Evolutionary conservation across 1,284 basidiomycete genomes (phyloP).

Genomic region (Rhizopogon parksii): DNA sequence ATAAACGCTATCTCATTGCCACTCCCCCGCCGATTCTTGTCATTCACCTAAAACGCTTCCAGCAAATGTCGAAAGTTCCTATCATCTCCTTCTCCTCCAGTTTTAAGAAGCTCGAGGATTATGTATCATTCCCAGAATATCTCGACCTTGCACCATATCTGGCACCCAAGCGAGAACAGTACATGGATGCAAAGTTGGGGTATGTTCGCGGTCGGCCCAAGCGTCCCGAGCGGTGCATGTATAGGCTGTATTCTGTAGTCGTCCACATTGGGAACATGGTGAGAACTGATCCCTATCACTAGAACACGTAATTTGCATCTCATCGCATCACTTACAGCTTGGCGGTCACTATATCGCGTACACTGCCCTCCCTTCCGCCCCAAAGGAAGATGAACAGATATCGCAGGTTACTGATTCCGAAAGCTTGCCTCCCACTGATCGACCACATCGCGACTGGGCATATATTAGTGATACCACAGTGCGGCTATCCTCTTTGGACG

Average conservation of each 20-base stretch:
- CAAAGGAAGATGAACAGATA: conserved; percentile 11
- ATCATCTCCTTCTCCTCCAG: conserved; percentile 52
- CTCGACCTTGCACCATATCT: conserved; percentile 84
- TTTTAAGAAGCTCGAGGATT: conserved; percentile 85
- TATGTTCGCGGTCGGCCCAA: conserved; percentile 29
- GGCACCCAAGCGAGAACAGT: conserved; percentile 74
- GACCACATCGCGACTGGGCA: conserved; percentile 68
- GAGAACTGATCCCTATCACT: conserved; percentile 15
- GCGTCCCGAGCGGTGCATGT: conserved; percentile 50
- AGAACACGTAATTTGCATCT: conserved; percentile 4
- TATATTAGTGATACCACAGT: conserved; percentile 85
- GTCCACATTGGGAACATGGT: conserved; percentile 91
- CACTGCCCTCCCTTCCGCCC: conserved; percentile 48
- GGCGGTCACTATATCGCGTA: conserved; percentile 85
- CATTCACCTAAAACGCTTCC: conserved; percentile 91
- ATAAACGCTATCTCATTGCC: conserved; percentile 90
- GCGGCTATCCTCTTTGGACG: conserved; percentile 71
- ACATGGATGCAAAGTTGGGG: conserved; percentile 31
- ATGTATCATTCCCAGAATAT: conserved; percentile 80
- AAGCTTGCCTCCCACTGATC: conserved; percentile 10
- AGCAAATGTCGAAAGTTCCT: conserved; percentile 54
- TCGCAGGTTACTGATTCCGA: conserved; percentile 7
- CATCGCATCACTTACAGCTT: conserved; percentile 37
- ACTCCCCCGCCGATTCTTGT: conserved; percentile 84
- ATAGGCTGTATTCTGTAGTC: conserved; percentile 76